Evolutionary conservation across 2,329 filamentous ascomycete species (phyloP).

Genomic region (Colletotrichum liriopes): DNA sequence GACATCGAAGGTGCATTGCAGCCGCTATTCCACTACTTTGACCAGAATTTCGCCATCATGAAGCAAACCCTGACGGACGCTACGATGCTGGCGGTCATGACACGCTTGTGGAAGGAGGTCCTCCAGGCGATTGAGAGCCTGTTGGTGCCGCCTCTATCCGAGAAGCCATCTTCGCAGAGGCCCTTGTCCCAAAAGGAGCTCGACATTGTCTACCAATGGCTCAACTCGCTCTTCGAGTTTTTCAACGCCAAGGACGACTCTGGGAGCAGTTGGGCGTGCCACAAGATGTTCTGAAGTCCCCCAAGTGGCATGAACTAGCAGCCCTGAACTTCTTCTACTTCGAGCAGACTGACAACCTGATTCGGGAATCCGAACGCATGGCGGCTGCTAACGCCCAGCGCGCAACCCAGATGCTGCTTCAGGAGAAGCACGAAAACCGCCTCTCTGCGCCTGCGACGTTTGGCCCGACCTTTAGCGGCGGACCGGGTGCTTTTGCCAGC

Average conservation of each 20-base stretch:
- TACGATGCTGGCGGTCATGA: constrained; percentile 99
- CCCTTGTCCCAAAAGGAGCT: constrained; percentile 89
- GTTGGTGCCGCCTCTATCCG: constrained; percentile 92
- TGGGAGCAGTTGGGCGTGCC: constrained; percentile 89
- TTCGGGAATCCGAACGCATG: constrained; percentile 97
- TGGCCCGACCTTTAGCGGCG: constrained; percentile 66
- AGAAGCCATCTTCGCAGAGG: constrained; percentile 91
- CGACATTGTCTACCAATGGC: constrained; percentile 95
- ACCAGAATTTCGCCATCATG: constrained; percentile 99
- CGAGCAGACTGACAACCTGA: constrained; percentile 89
- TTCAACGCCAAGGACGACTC: constrained; percentile 94
- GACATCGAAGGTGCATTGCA: constrained; percentile 88
- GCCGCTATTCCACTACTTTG: constrained; percentile 93
- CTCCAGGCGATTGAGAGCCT: constrained; percentile 91
- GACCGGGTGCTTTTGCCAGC: constrained; percentile 71
- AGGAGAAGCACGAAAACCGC: constrained; percentile 63
- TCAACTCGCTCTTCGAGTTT: constrained; percentile 91
- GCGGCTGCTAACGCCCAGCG: constrained; percentile 86
- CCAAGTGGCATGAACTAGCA: constrained; percentile 98
- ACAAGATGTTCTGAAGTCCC: constrained; percentile 91
- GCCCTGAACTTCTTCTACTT: constrained; percentile 99
- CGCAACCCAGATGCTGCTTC: constrained; percentile 77
- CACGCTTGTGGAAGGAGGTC: constrained; percentile 97
- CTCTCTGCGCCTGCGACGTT: constrained; percentile 74
- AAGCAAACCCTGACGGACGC: constrained; percentile 94